Conservation (phyloP, 2,329 filamentous ascomycete genomes). For the Massarina eburnea region DNA sequence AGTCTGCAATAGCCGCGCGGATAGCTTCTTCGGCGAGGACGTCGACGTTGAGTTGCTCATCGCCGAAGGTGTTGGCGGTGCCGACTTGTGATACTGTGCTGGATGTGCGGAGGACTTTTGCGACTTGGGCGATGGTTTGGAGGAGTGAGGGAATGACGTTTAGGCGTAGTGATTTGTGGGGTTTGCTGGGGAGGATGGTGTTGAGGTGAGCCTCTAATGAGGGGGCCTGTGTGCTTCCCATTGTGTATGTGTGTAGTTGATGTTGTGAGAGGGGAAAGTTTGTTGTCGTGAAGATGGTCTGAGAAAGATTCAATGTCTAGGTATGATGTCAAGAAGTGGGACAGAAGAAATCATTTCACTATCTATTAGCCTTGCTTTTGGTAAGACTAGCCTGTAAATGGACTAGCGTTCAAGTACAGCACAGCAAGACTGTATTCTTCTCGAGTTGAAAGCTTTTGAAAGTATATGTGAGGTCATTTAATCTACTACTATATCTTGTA, state of each 20-base stretch:
- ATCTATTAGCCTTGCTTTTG: too few relatives aligned
- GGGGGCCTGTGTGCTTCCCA: neutral
- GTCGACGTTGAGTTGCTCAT: conserved; percentile 60
- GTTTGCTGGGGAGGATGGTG: neutral
- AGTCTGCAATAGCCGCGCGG: conserved; percentile 56
- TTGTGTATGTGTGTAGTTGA: neutral
- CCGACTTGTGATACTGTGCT: conserved; percentile 21
- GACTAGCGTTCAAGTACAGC: too few relatives aligned
- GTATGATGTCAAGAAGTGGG: too few relatives aligned
- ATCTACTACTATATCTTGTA: too few relatives aligned
- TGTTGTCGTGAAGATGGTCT: too few relatives aligned
- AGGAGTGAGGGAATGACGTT: conserved; percentile 8
- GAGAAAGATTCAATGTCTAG: too few relatives aligned
- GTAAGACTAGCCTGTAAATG: too few relatives aligned
- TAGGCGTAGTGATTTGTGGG: conserved; percentile 2
- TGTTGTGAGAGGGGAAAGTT: too few relatives aligned
- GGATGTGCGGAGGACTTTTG: conserved; percentile 5
- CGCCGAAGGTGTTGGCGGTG: conserved; percentile 57
- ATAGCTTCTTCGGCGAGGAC: conserved; percentile 59
- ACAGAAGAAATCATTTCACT: too few relatives aligned
- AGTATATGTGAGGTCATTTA: too few relatives aligned
- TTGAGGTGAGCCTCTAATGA: neutral
- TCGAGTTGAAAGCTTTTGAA: too few relatives aligned
- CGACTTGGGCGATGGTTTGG: conserved; percentile 1
- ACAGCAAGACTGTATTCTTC: too few relatives aligned